Percentiles rank a stretch among this genome's conserved stretches.
These are phyloP conservation scores for Coemansia sp. DNA, from an alignment of 192 early-diverging fungal genomes.

Conservation along the genomic window DNA sequence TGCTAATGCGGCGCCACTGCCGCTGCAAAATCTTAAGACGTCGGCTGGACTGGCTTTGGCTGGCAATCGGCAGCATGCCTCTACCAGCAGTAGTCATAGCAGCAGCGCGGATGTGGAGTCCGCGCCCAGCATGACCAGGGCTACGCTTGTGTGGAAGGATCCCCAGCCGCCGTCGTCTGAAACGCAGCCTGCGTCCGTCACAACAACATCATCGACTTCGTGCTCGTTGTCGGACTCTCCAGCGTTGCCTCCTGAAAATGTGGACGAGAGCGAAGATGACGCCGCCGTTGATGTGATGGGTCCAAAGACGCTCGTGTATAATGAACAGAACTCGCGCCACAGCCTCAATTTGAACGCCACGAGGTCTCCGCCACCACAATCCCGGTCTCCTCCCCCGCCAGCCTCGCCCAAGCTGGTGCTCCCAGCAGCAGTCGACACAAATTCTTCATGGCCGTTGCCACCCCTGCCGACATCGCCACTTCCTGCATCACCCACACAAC, in stretches of 20 bases:
- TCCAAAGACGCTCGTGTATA: background rate
- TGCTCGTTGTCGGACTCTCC: constrained; percentile 17
- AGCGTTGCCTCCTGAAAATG: background rate
- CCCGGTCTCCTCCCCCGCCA: background rate
- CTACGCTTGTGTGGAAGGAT: constrained; percentile 15
- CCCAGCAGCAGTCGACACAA: background rate
- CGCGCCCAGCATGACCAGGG: constrained; percentile 8
- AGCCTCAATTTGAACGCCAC: constrained; percentile 11
- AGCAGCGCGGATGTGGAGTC: background rate
- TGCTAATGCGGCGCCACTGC: background rate
- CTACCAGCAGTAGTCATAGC: background rate
- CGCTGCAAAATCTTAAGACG: background rate
- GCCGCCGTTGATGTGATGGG: background rate
- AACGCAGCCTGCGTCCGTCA: background rate
- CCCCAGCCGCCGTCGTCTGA: background rate
- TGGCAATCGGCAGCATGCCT: background rate
- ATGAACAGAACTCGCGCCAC: constrained; percentile 5
- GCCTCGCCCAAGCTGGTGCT: background rate
- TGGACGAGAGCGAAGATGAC: background rate
- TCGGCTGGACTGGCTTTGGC: background rate
- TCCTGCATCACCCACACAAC: background rate
- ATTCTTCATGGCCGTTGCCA: constrained; percentile 2
- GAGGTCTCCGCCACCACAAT: background rate
- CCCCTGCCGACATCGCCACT: constrained; percentile 11
- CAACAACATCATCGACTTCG: constrained; percentile 6